phyloP scores from a whole-genome alignment of 2,329 filamentous ascomycete genomes.

The Cytospora paraplurivora region DNA sequence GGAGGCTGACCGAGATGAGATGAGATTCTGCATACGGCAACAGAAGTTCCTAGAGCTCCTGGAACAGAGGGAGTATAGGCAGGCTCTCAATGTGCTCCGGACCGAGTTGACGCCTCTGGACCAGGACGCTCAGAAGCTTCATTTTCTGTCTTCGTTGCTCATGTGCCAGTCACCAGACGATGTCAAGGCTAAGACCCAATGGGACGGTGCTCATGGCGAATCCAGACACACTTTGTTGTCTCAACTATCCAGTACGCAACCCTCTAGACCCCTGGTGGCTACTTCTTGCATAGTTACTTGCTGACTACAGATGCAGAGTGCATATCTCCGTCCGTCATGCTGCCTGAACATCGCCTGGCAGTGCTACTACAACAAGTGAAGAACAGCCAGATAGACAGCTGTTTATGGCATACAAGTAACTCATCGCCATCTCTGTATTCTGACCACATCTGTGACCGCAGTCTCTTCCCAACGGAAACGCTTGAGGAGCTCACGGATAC shows the following conservation, averaged over 20 bases:
- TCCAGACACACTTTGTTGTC: conserved; percentile 77
- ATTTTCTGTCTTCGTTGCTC: conserved; percentile 83
- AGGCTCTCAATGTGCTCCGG: conserved; percentile 80
- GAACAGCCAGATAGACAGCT: conserved; percentile 77
- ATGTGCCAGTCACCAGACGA: conserved; percentile 85
- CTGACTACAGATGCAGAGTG: conserved; percentile 58
- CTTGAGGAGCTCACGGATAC: conserved; percentile 65
- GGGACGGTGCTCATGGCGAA: conserved; percentile 78
- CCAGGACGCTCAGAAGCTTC: conserved; percentile 74
- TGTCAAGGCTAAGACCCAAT: conserved; percentile 73
- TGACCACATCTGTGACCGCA: conserved; percentile 81
- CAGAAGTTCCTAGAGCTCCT: conserved; percentile 94
- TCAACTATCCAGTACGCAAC: conserved; percentile 73
- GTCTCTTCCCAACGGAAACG: conserved; percentile 75
- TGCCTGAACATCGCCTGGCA: conserved; percentile 86
- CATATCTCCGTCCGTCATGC: conserved; percentile 95
- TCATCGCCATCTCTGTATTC: conserved; percentile 81
- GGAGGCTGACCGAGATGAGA: conserved; percentile 72
- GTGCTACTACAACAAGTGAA: conserved; percentile 82
- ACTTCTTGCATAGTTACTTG: neutral
- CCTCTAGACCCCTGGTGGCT: neutral
- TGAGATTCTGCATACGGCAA: conserved; percentile 86
- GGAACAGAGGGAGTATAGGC: conserved; percentile 71
- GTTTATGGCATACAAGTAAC: conserved; percentile 84
- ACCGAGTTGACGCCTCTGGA: conserved; percentile 85